Conservation (phyloP, 75 land plant genomes). For the Pseudotsuga menziesii region DNA sequence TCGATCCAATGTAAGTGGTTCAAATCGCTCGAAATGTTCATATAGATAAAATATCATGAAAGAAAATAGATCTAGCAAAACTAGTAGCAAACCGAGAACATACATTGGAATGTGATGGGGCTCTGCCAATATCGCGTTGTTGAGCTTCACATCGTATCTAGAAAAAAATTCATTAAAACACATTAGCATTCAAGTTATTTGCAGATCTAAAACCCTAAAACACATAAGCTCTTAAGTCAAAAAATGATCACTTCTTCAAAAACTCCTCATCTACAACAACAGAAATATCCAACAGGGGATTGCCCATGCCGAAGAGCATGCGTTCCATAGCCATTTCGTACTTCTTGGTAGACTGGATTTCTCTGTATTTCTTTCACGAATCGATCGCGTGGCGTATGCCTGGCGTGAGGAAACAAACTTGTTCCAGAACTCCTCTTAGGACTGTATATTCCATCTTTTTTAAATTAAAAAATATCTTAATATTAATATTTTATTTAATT, state of each 20-base stretch:
- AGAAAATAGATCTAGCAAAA: neutral
- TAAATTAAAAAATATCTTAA: no score
- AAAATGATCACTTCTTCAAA: slow-evolving; percentile 53
- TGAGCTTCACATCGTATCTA: slow-evolving; percentile 81
- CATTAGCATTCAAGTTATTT: neutral
- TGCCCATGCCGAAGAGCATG: slow-evolving; percentile 89
- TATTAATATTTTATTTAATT: no score
- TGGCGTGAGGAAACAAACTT: no score
- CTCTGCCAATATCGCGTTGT: slow-evolving; percentile 94
- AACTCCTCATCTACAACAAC: slow-evolving; percentile 80
- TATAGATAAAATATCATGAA: no score
- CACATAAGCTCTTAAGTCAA: neutral
- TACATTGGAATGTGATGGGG: slow-evolving; percentile 87
- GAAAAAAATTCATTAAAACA: neutral
- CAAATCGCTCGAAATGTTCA: neutral
- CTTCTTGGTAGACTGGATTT: no score
- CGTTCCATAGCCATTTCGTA: slow-evolving; percentile 52
- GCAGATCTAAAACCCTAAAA: neutral
- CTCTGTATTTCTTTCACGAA: no score
- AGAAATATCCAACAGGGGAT: slow-evolving; percentile 88
- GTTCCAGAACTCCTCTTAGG: no score
- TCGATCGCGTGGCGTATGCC: no score
- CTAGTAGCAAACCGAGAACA: slow-evolving; percentile 15
- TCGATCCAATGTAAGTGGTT: neutral
- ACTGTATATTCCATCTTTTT: no score